Conservation (phyloP, 2,329 filamentous ascomycete genomes). For the Arthrobotrys entomopaga region DNA sequence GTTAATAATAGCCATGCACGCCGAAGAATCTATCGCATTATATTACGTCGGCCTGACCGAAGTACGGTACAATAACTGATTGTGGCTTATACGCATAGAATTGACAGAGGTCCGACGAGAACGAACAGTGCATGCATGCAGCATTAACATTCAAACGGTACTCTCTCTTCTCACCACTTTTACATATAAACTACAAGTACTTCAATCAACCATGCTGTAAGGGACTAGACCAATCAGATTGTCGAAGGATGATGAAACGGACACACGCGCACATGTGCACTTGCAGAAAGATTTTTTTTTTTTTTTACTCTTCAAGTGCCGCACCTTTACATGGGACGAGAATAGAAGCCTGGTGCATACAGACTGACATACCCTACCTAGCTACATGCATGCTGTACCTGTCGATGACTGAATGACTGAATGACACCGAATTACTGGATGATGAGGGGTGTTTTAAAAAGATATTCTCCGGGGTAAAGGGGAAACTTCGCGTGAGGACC, state of each 20-base stretch:
- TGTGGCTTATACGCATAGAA: background rate
- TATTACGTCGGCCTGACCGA: conserved; percentile 25
- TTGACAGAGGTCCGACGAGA: background rate
- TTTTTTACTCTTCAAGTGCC: conserved; percentile 16
- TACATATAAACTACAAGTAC: background rate
- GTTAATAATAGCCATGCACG: background rate
- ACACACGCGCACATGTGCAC: background rate
- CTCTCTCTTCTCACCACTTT: background rate
- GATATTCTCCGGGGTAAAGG: conserved; percentile 33
- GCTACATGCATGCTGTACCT: conserved; percentile 2
- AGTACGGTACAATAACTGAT: conserved; percentile 1
- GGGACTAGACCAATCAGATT: too few species aligned
- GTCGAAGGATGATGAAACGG: conserved; percentile 3
- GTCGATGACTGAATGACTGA: background rate
- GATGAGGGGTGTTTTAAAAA: background rate
- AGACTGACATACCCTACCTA: conserved; percentile 19
- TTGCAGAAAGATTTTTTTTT: conserved; percentile 22
- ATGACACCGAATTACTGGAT: background rate
- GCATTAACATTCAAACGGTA: conserved; percentile 26
- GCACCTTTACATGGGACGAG: conserved; percentile 14
- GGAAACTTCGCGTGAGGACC: conserved; percentile 38
- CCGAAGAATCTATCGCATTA: conserved; percentile 2
- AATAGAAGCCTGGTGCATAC: conserved; percentile 44
- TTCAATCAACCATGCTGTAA: background rate
- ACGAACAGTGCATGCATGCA: conserved; percentile 37